A percentile compares a stretch with the other conserved stretches of the same genome.
These are phyloP conservation scores for Penicillium odoratum DNA, from an alignment of 495 filamentous ascomycete species.

Conservation along the genomic window DNA sequence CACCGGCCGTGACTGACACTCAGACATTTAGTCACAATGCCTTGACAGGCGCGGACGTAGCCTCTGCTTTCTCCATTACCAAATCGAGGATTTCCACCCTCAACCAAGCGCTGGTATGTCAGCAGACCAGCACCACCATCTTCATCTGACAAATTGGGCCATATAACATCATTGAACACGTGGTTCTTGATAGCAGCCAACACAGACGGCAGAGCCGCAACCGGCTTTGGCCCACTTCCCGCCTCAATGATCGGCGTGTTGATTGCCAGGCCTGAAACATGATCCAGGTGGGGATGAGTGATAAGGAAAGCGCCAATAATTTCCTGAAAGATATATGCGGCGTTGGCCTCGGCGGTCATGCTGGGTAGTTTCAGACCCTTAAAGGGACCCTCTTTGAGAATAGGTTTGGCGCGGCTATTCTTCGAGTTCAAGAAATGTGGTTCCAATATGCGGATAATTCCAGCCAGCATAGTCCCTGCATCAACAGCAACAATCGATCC, in stretches of 20 bases:
- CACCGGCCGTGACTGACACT: constrained; percentile 85
- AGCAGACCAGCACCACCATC: constrained; percentile 90
- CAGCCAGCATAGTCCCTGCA: constrained; percentile 84
- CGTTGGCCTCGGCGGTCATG: constrained; percentile 68
- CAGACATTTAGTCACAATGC: constrained; percentile 74
- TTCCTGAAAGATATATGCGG: constrained; percentile 69
- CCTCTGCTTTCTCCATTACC: constrained; percentile 73
- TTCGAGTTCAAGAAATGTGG: constrained; percentile 43
- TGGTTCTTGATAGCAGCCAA: constrained; percentile 87
- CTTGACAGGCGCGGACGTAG: constrained; percentile 83
- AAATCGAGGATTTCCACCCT: constrained; percentile 80
- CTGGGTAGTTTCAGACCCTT: constrained; percentile 66
- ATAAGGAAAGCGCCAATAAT: constrained; percentile 86
- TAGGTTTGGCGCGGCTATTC: constrained; percentile 15
- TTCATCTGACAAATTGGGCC: constrained; percentile 97
- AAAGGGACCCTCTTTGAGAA: constrained; percentile 62
- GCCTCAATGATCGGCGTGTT: constrained; percentile 82
- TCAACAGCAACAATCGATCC: constrained; percentile 87
- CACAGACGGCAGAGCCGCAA: constrained; percentile 82
- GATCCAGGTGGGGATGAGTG: constrained; percentile 93
- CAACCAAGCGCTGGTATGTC: constrained; percentile 82
- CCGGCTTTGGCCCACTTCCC: constrained; percentile 71
- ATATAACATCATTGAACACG: constrained; percentile 96
- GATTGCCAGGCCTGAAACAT: constrained; percentile 86
- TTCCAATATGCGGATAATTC: constrained; percentile 73